Base-by-base conservation (phyloP, 805 yeast genomes). In the Cyberlindnera mycetangii region DNA sequence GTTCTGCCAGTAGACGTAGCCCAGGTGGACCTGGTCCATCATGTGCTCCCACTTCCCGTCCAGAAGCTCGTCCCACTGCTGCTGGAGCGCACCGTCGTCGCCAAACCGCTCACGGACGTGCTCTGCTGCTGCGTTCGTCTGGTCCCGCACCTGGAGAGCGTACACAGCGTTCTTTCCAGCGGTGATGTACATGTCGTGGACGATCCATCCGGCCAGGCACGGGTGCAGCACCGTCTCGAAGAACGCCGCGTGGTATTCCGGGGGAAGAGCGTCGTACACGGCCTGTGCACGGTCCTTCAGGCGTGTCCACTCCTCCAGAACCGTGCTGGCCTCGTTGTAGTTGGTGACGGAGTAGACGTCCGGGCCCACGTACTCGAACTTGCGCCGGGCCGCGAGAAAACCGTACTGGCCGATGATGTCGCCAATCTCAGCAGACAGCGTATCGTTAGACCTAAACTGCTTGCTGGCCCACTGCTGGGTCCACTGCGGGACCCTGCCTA, bases 11-110 rank as follows among this genome's bases (percentile, higher is more conserved):
- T 47, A 47, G 17, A 20, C 21, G 27, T 47, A 47, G 7, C 47
- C 47, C 17, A 47, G 24, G 24, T 47, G 50, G 6, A 39, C 34
- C 25, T 47, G 48, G 30, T 47, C 50, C 50, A 47, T 47, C 43
- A 47, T 27, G 31, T 47, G 50, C 2, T 14, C 37, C 50, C 50
- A 47, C 18, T 47, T 47, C 1, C 50, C 50, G 21, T 47, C 49
- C 5, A 45, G 35, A 10, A 45, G 22, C 17, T 36, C 33, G 25
- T 45, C 42, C 49, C 48, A 48, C 11, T 33, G 34, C 38, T 42
- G 22, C 19, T 42, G 46, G 5, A 42, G 36, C 7, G 5, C 15
- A 14, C 2, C 14, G 19, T 47, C 50, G 15, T 47, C 44, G 9
- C 32, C 12, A 28, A 42, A 47, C 36, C 42, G 39, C 36, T 47